Percentiles rank a stretch among this genome's conserved stretches.
These are phyloP conservation scores for Calonectria hongkongensis DNA, from an alignment of 2,329 filamentous ascomycete genomes.

Conservation along the genomic window DNA sequence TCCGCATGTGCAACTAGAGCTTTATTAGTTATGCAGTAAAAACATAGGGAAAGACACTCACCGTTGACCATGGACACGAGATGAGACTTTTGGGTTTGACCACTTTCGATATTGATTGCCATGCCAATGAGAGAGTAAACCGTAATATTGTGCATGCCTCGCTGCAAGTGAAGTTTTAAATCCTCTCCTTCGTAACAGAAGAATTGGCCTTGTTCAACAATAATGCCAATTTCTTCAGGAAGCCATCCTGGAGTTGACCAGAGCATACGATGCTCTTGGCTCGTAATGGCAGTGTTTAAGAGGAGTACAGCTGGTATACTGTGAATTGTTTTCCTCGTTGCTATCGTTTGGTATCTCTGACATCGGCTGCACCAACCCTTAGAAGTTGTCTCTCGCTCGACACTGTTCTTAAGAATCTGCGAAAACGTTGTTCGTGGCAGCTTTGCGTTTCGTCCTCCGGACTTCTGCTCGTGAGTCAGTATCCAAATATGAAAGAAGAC, in stretches of 20 bases:
- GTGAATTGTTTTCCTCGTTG: constrained; percentile 89
- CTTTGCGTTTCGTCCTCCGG: constrained; percentile 68
- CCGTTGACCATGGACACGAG: constrained; percentile 94
- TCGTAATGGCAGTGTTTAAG: constrained; percentile 87
- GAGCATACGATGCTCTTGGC: constrained; percentile 82
- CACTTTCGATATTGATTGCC: constrained; percentile 91
- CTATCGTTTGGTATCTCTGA: constrained; percentile 90
- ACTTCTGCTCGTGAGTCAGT: constrained; percentile 62
- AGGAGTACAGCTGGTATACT: constrained; percentile 90
- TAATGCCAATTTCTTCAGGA: constrained; percentile 94
- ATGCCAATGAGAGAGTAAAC: constrained; percentile 95
- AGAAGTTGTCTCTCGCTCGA: constrained; percentile 91
- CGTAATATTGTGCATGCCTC: constrained; percentile 85
- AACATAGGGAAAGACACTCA: constrained; percentile 49
- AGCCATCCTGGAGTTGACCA: constrained; percentile 95
- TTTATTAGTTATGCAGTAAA: constrained; percentile 49
- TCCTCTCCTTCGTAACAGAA: constrained; percentile 97
- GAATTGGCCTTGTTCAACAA: constrained; percentile 92
- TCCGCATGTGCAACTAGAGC: constrained; percentile 79
- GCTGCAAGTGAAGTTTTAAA: constrained; percentile 85
- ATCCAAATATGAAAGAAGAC: background rate
- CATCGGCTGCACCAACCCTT: constrained; percentile 96
- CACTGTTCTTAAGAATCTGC: constrained; percentile 91
- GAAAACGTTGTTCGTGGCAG: constrained; percentile 82
- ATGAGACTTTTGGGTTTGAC: constrained; percentile 90